Evolutionary conservation across 129 eudicot genomes (phyloP), one percentile per base, ranked within the genome.

Genomic region (Smallanthus sonchifolius): DNA sequence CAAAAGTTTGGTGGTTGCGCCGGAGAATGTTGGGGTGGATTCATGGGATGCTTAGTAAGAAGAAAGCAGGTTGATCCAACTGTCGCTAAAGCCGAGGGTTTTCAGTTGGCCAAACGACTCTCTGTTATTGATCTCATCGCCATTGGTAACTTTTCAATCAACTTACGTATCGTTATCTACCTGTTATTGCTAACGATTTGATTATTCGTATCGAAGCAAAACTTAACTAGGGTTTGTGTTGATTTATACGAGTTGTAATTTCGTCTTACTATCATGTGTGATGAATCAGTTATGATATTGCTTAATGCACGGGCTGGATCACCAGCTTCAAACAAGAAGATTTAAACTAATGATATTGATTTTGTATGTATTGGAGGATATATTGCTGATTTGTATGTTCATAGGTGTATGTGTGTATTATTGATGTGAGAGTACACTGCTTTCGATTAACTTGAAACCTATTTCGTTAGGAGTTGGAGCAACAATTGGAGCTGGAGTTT

Each of bases 401-500:
- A 30, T 62, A 11, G 4, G 66, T 62, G 0, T 63, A 43, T 59
- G 62, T 20, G 20, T 69, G 56, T 48, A 70, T 67, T 28, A 3
- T 20, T 67, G 69, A 5, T 63, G 24, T 37, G 66, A 61, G 36
- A 10, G 37, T 28, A 0, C 19, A 17, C n/a, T 70, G 42, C 42
- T 19, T 44, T 19, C 11, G 14, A 16, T 47, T 74, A 40, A 63
- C 45, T 38, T 24, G 48, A 63, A 71, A 63, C 30, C 20, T 17
- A 54, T 38, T 74, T 61, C 38, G 62, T 54, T 73, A 95, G 99
- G 99, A 80, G 97, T 95, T 84, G 99, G 99, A 34, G 85, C 99
- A 40, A 95, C 99, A 4, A 91, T 95, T 64, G 99, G 97, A 65
- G 99, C 99, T 64, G 99, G 99, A 62, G 99, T 95, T 14, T 95